Evolutionary conservation across 2,329 filamentous ascomycete genomes (phyloP).

Genomic region (Emericellopsis cladophorae): DNA sequence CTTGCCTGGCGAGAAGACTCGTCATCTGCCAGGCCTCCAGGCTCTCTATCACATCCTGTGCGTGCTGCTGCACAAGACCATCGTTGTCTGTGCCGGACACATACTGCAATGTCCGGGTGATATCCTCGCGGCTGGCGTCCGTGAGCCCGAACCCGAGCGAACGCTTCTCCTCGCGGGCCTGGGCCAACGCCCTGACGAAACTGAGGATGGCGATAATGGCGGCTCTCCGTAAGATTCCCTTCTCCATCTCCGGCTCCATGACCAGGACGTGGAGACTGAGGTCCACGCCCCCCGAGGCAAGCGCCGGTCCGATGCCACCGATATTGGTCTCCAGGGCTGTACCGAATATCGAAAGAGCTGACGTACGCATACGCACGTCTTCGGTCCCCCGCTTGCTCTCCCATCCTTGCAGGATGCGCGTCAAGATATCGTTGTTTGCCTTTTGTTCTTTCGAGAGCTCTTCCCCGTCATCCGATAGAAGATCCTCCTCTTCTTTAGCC

Average conservation of each 20-base stretch:
- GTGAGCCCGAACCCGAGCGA: constrained; percentile 41
- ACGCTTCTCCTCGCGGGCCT: constrained; percentile 30
- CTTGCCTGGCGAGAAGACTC: constrained; percentile 26
- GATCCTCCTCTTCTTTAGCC: constrained; percentile 19
- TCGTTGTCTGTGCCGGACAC: constrained; percentile 55
- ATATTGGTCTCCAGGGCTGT: constrained; percentile 47
- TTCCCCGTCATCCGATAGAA: constrained; percentile 23
- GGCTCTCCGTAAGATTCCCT: constrained; percentile 52
- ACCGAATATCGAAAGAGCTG: constrained; percentile 54
- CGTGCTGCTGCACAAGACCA: constrained; percentile 55
- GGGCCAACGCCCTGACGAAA: constrained; percentile 47
- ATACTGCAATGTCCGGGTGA: constrained; percentile 50
- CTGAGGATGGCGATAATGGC: constrained; percentile 51
- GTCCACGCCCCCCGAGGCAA: constrained; percentile 46
- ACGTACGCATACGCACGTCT: constrained; percentile 57
- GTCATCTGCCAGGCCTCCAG: constrained; percentile 49
- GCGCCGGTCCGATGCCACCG: constrained; percentile 35
- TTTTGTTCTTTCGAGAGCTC: constrained; percentile 27
- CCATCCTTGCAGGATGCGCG: constrained; percentile 54
- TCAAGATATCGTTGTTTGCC: constrained; percentile 35
- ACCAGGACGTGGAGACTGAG: constrained; percentile 49
- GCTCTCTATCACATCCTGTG: constrained; percentile 52
- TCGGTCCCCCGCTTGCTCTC: constrained; percentile 52
- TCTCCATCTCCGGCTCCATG: constrained; percentile 46
- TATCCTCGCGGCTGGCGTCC: constrained; percentile 43